A percentile compares a stretch with the other conserved stretches of the same genome.
These are phyloP conservation scores for Fusarium sp. DNA, from an alignment of 2,329 filamentous ascomycete genomes.

Conservation along the genomic window DNA sequence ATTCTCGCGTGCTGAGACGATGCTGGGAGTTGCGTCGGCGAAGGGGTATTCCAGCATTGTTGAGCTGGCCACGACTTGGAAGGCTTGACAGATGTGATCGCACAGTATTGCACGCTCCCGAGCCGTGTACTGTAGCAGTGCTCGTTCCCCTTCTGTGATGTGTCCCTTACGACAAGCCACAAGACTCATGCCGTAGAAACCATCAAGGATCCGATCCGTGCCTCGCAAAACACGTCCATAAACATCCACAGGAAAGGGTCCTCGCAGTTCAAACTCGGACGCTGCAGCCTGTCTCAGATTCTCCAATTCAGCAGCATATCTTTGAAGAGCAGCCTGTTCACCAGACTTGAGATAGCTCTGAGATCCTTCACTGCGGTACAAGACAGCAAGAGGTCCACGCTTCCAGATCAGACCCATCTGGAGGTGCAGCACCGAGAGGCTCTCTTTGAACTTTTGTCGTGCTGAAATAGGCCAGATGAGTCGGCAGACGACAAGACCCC, in stretches of 20 bases:
- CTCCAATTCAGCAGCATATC: constrained; percentile 72
- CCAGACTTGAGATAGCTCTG: constrained; percentile 72
- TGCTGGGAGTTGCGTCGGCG: constrained; percentile 86
- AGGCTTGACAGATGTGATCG: constrained; percentile 88
- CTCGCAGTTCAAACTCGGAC: constrained; percentile 87
- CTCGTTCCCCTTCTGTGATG: constrained; percentile 82
- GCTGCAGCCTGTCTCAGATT: constrained; percentile 76
- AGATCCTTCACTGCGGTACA: constrained; percentile 68
- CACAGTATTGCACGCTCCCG: constrained; percentile 84
- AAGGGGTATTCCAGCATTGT: constrained; percentile 95
- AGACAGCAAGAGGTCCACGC: constrained; percentile 82
- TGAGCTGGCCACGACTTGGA: constrained; percentile 86
- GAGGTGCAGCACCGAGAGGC: constrained; percentile 86
- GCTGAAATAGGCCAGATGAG: constrained; percentile 95
- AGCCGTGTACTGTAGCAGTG: constrained; percentile 80
- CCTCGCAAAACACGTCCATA: constrained; percentile 80
- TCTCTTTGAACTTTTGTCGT: constrained; percentile 86
- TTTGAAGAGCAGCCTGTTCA: constrained; percentile 16
- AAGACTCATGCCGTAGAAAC: constrained; percentile 95
- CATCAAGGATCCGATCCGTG: constrained; percentile 86
- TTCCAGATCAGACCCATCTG: constrained; percentile 98
- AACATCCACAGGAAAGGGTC: constrained; percentile 81
- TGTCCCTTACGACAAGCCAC: constrained; percentile 84
- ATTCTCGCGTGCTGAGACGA: constrained; percentile 82
- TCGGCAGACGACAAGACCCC: constrained; percentile 91